Evolutionary conservation across 2,329 filamentous ascomycete genomes (phyloP), one percentile per base, ranked within the genome.

Genomic region (Ophiostoma ulmi): DNA sequence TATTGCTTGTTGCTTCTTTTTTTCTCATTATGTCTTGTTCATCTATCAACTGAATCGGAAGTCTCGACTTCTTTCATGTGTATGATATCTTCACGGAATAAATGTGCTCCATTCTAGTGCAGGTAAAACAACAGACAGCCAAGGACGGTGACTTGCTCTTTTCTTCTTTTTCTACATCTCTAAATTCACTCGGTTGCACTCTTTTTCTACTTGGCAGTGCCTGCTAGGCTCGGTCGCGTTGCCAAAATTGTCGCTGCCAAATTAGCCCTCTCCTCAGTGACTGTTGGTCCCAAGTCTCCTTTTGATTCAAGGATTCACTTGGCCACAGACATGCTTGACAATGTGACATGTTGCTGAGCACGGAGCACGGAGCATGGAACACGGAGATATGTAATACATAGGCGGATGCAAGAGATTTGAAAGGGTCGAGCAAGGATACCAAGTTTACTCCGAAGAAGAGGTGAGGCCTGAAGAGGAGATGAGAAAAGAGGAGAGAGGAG

Each of bases 281-380:
- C 52, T 22, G 52, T 58, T 58, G 52, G 52, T 58, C 44, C n/a
- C 44, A 17, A 44, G 41, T 4, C 10, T 13, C 13, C 41, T 31
- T 31, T 31, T 31, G 31, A 31, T 31, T 31, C 31, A 31, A 48
- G 44, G 44, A 48, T 48, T 26, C 52, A 58, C 52, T 58, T 58
- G 52, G 52, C 52, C 52, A 10, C 58, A 61, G 58, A 61, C 58
- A 35, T 61, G 58, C 58, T 61, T 35, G 58, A 61, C 26, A 61
- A 61, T 61, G 58, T 61, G 58, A 61, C 58, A 61, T 61, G 22
- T 61, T 35, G 22, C 48, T 58, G 58, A 61, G 58, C 58, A 61
- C 38, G 65, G 44, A 66, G 65, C 68, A 70, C 36, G 65, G 44
- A 66, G 65, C 68, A 70, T 44, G 41, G 64, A 70, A 65, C 58